These are phyloP conservation scores for Sophora flavescens DNA, from an alignment of 306 rosid species.

Conservation along the genomic window DNA sequence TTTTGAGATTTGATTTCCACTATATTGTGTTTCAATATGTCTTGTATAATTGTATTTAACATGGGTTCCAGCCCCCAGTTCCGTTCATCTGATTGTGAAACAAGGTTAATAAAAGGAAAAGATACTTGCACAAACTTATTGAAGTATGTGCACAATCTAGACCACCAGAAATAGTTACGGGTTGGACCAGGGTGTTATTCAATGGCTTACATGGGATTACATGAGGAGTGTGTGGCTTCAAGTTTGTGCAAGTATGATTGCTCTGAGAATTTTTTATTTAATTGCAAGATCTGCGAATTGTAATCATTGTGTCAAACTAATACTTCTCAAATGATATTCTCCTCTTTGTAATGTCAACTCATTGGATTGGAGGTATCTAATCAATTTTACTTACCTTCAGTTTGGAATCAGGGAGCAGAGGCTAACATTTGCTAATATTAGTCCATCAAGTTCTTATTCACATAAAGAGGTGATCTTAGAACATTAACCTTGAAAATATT, in stretches of 20 bases:
- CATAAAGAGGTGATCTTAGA: constrained; percentile 80
- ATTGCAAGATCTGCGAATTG: constrained; percentile 22
- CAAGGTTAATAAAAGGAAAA: neutral
- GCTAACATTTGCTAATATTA: constrained; percentile 74
- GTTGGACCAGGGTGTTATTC: neutral
- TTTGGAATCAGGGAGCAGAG: constrained; percentile 84
- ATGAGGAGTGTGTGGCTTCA: constrained; percentile 6
- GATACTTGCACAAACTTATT: constrained; percentile 7
- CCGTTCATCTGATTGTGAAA: constrained; percentile 3
- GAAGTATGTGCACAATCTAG: constrained; percentile 19
- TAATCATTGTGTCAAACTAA: constrained; percentile 9
- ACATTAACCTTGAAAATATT: constrained; percentile 38
- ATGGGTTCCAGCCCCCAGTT: neutral
- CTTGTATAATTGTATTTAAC: neutral
- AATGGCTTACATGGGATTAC: neutral
- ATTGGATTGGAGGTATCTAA: constrained; percentile 35
- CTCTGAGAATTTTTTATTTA: constrained; percentile 12
- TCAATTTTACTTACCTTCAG: constrained; percentile 58
- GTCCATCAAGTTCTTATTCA: constrained; percentile 82
- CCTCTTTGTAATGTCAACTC: constrained; percentile 10
- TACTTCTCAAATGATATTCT: constrained; percentile 6
- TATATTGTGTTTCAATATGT: constrained; percentile 19
- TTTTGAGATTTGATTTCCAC: constrained; percentile 32
- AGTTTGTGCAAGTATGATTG: constrained; percentile 3
- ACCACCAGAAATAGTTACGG: neutral